phyloP scores from a whole-genome alignment of 75 land plant genomes.

The Pinus albicaulis region DNA sequence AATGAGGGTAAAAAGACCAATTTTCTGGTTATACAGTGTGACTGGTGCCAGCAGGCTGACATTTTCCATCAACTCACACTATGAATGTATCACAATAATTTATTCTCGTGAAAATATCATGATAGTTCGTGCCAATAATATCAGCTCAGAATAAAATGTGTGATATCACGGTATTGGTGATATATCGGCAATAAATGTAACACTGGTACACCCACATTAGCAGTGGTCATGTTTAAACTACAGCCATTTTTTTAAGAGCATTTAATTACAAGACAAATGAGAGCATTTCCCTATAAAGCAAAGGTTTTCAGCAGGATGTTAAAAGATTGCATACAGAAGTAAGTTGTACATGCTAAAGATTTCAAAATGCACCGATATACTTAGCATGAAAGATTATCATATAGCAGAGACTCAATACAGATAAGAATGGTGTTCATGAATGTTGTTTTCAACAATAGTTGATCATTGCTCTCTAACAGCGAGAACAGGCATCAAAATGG shows the following conservation, averaged over 20 bases:
- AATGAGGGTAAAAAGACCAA: too few relatives aligned
- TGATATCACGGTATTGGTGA: too few relatives aligned
- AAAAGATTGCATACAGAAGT: not conserved
- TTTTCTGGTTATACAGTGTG: too few relatives aligned
- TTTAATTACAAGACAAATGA: not conserved
- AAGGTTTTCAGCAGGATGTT: not conserved
- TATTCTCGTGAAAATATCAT: too few relatives aligned
- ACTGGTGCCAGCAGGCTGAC: too few relatives aligned
- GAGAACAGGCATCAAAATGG: not conserved
- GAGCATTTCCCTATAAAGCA: not conserved
- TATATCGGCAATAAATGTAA: too few relatives aligned
- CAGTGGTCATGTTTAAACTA: not conserved
- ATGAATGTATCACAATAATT: too few relatives aligned
- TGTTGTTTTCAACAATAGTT: not conserved
- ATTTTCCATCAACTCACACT: too few relatives aligned
- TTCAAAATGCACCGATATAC: not conserved
- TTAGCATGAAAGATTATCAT: not conserved
- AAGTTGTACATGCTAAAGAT: not conserved
- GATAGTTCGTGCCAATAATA: too few relatives aligned
- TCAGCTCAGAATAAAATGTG: too few relatives aligned
- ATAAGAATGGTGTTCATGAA: not conserved
- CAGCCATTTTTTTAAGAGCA: conserved; percentile 2
- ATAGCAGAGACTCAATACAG: not conserved
- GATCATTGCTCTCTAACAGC: not conserved
- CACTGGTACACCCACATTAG: not conserved